Evolutionary conservation across 2,329 filamentous ascomycete species (phyloP), one percentile per base, ranked within the genome.

Genomic region (Hypoxylon sp.): DNA sequence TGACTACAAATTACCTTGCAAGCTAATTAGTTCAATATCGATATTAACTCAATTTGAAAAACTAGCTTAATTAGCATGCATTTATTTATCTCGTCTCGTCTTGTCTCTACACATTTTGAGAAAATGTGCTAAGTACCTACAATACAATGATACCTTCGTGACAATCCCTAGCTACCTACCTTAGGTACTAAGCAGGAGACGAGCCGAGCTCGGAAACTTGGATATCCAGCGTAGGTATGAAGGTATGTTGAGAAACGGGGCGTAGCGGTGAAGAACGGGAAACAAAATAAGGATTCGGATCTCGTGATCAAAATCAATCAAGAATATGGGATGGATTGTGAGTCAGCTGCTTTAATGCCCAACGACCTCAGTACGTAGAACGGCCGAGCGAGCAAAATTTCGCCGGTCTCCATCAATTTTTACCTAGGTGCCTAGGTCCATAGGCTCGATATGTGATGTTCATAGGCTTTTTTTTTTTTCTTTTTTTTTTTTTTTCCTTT

Each of bases 341-440:
- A 66, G 57, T 67, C 64, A 67, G 57, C 56, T 61, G 57, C 51
- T 60, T 32, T 53, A 28, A 48, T 50, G 63, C 64, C 60, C 56
- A 58, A 44, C 48, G 61, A 46, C 37, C 58, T 15, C 13, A n/a
- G n/a, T n/a, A n/a, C n/a, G n/a, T 6, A 32, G 28, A 26, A 26
- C 24, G 24, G 24, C 24, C 24, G 24, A 26, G 24, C 24, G 7
- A 26, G 24, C 7, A 4, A 4, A 34, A 34, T 8, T 17, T 5
- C 34, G 56, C 59, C 59, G 50, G 56, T 59, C 60, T n/a, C 51
- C 47, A 47, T 56, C 50, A 37, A 51, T 59, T 56, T 64, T 51
- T 56, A 26, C 24, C 7, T n/a, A n/a, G n/a, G n/a, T n/a, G n/a
- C n/a, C n/a, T n/a, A n/a, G n/a, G n/a, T n/a, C n/a, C n/a, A n/a